phyloP scores from a whole-genome alignment of 2,329 filamentous ascomycete genomes.

The Trichocomaceae sp. region DNA sequence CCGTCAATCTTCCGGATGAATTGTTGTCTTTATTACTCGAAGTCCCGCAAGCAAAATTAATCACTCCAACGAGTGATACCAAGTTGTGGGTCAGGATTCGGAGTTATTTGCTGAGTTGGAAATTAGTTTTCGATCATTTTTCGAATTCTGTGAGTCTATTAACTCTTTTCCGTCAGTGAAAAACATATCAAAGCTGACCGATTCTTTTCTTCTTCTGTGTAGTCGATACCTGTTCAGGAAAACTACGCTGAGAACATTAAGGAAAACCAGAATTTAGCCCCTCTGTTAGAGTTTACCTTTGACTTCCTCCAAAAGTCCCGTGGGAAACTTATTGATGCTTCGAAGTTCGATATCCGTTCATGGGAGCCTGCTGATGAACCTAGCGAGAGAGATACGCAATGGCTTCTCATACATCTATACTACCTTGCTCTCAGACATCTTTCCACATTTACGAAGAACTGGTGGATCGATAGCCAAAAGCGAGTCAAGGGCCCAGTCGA shows the following conservation, averaged over 20 bases:
- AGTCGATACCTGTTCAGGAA: conserved; percentile 72
- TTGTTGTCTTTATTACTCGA: conserved; percentile 77
- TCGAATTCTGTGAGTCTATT: conserved; percentile 51
- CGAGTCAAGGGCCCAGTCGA: conserved; percentile 74
- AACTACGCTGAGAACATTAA: conserved; percentile 77
- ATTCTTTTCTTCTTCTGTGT: background rate
- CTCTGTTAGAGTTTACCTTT: conserved; percentile 72
- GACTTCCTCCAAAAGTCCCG: conserved; percentile 75
- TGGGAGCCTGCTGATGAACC: conserved; percentile 56
- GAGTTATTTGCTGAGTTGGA: conserved; percentile 82
- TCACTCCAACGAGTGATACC: conserved; percentile 58
- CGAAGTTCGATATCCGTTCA: conserved; percentile 62
- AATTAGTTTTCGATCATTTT: conserved; percentile 82
- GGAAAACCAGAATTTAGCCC: conserved; percentile 59
- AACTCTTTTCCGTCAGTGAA: background rate
- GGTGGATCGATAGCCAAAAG: conserved; percentile 76
- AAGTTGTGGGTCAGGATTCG: conserved; percentile 63
- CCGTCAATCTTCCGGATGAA: conserved; percentile 72
- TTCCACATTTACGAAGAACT: conserved; percentile 70
- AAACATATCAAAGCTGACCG: conserved; percentile 21
- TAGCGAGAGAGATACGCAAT: conserved; percentile 69
- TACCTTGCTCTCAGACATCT: conserved; percentile 72
- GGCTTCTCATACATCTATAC: conserved; percentile 78
- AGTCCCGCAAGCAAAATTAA: conserved; percentile 64
- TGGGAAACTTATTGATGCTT: conserved; percentile 62